These are phyloP conservation scores for Fusarium goolgardi DNA, from an alignment of 2,329 filamentous ascomycete species.

Conservation along the genomic window DNA sequence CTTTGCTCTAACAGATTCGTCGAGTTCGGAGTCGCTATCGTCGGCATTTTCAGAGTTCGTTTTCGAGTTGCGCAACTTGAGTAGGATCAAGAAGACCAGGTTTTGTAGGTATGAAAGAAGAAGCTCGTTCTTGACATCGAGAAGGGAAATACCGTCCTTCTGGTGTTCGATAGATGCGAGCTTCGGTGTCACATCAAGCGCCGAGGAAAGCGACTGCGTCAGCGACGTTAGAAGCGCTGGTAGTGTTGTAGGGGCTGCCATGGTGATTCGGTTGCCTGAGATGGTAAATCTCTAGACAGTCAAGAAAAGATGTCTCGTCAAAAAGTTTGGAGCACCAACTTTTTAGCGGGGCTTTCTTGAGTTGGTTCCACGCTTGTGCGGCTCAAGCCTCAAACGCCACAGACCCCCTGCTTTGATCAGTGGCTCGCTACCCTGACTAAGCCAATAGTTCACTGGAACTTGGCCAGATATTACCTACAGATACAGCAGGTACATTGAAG, in stretches of 20 bases:
- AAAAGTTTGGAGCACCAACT: conserved; percentile 49
- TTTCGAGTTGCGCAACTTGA: conserved; percentile 76
- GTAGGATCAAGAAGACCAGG: conserved; percentile 84
- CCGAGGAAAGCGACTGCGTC: conserved; percentile 69
- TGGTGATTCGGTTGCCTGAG: conserved; percentile 46
- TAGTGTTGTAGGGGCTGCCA: conserved; percentile 64
- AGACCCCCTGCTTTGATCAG: conserved; percentile 26
- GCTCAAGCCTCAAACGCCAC: conserved; percentile 29
- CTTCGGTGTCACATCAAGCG: conserved; percentile 74
- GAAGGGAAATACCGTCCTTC: conserved; percentile 88
- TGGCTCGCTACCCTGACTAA: conserved; percentile 42
- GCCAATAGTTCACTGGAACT: conserved; percentile 37
- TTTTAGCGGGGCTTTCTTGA: conserved; percentile 47
- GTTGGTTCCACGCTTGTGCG: conserved; percentile 11
- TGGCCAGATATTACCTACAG: conserved; percentile 42
- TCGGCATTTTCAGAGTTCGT: conserved; percentile 43
- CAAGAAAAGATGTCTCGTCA: conserved; percentile 26
- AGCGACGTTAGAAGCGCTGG: conserved; percentile 65
- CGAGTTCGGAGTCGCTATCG: conserved; percentile 60
- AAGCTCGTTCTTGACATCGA: conserved; percentile 97
- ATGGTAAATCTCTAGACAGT: conserved; percentile 27
- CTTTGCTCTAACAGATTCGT: conserved; percentile 79
- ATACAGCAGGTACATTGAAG: conserved; percentile 37
- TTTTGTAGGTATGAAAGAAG: conserved; percentile 96
- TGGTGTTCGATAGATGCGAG: conserved; percentile 75